A percentile compares a stretch with the other conserved stretches of the same genome.
These are phyloP conservation scores for Psidium friedrichsthalianum DNA, from an alignment of 345 rosid species.

Conservation along the genomic window DNA sequence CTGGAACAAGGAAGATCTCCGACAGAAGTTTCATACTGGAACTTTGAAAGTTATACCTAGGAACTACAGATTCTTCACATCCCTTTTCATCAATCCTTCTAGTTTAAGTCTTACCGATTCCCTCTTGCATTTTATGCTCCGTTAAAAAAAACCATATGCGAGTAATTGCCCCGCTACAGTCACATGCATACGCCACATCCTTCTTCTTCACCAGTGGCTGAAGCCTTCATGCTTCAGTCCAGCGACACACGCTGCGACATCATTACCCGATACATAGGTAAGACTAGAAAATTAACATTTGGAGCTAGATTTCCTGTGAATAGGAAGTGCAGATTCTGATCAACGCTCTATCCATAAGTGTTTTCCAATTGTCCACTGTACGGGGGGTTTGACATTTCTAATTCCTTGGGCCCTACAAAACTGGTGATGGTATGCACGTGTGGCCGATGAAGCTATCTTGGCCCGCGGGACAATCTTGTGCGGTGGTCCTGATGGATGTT, in stretches of 20 bases:
- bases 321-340: neutral
- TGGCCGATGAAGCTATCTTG: neutral
- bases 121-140: neutral
- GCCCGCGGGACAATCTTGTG: neutral
- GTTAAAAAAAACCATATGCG: neutral
- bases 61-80: neutral
- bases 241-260: neutral
- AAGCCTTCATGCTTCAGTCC: neutral
- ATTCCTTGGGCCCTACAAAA: neutral
- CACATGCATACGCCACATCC: neutral
- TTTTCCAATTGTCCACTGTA: neutral
- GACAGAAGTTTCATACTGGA: neutral
- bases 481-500: neutral
- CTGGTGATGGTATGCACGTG: neutral
- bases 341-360: neutral
- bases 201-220: neutral
- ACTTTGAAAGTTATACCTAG: neutral
- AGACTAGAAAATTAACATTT: neutral
- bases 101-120: neutral
- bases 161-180: neutral
- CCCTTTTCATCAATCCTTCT: neutral
- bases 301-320: neutral
- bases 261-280: neutral
- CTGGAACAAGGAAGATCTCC: neutral
- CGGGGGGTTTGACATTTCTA: neutral